Evolutionary conservation across 2,329 filamentous ascomycete genomes (phyloP).

Genomic region (Verticillium dahliae): DNA sequence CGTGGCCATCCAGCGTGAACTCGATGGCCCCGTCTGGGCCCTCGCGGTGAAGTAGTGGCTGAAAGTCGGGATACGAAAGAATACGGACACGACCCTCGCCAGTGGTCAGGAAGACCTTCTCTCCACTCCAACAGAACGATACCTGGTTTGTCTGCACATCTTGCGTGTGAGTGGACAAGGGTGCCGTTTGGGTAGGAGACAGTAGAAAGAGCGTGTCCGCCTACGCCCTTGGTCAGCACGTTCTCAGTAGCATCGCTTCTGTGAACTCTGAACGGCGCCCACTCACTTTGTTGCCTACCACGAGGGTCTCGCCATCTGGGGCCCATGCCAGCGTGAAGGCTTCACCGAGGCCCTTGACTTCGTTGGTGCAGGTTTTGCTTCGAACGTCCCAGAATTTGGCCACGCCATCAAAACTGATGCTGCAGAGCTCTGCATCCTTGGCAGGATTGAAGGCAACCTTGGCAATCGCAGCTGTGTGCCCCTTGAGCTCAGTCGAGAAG

Average conservation of each 20-base stretch:
- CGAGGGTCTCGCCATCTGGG: conserved; percentile 61
- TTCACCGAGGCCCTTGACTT: conserved; percentile 59
- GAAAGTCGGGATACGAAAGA: conserved; percentile 58
- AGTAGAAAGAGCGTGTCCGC: conserved; percentile 57
- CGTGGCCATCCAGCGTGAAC: conserved; percentile 65
- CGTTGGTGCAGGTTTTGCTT: conserved; percentile 63
- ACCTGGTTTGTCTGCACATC: conserved; percentile 63
- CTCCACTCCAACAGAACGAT: conserved; percentile 66
- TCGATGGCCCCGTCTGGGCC: conserved; percentile 32
- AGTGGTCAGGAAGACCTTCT: conserved; percentile 64
- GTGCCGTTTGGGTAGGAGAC: conserved; percentile 50
- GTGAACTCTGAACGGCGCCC: neutral
- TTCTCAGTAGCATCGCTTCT: neutral
- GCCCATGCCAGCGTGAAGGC: conserved; percentile 69
- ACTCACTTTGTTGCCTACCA: conserved; percentile 67
- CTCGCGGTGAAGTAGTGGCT: conserved; percentile 40
- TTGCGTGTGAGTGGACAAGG: conserved; percentile 54
- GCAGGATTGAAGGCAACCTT: conserved; percentile 73
- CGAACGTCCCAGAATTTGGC: conserved; percentile 78
- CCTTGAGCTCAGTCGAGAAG: conserved; percentile 69
- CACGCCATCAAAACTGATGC: conserved; percentile 65
- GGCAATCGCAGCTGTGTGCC: conserved; percentile 60
- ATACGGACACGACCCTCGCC: conserved; percentile 66
- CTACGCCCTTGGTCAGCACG: conserved; percentile 27
- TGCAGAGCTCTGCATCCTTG: conserved; percentile 71